Evolutionary conservation across 371 early-diverging fungal species (phyloP).

Genomic region (Blakeslea trispora): DNA sequence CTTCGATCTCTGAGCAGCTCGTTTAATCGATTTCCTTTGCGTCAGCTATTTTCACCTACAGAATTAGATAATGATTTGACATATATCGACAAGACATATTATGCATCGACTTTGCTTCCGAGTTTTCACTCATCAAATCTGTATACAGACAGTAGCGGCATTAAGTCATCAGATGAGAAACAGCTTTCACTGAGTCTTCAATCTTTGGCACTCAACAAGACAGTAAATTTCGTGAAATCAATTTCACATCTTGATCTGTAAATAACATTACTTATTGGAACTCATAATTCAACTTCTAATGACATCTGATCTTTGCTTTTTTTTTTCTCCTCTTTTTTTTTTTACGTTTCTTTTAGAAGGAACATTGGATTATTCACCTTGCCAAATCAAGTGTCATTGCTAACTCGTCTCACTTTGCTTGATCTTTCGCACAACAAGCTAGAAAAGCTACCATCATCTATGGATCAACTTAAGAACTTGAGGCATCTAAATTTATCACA

Average conservation of each 20-base stretch:
- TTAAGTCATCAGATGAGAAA: conserved; percentile 5
- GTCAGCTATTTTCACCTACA: conserved; percentile 44
- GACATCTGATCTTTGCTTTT: too few relatives aligned
- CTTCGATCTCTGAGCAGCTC: conserved; percentile 16
- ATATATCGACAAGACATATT: conserved; percentile 48
- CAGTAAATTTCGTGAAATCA: conserved; percentile 25
- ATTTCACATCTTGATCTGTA: conserved; percentile 42
- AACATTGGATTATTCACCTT: conserved; percentile 30
- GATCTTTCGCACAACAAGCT: conserved; percentile 49
- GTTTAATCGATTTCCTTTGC: conserved; percentile 26
- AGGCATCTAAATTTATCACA: conserved; percentile 40
- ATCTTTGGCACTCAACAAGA: conserved; percentile 21
- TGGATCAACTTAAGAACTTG: conserved; percentile 35
- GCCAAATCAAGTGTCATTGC: conserved; percentile 32
- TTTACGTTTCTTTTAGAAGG: conserved; percentile 20
- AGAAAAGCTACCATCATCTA: conserved; percentile 30
- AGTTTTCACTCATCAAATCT: neutral
- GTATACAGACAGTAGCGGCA: neutral
- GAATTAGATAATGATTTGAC: conserved; percentile 33
- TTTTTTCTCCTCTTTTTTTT: neutral
- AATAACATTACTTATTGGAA: conserved; percentile 1
- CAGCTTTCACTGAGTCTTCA: conserved; percentile 15
- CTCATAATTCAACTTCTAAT: neutral
- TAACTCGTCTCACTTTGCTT: conserved; percentile 36
- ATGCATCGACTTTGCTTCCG: conserved; percentile 6